Evolutionary conservation across 1,139 yeast species (phyloP), one percentile per base, ranked within the genome.

Genomic region (Wickerhamomyces sp.): DNA sequence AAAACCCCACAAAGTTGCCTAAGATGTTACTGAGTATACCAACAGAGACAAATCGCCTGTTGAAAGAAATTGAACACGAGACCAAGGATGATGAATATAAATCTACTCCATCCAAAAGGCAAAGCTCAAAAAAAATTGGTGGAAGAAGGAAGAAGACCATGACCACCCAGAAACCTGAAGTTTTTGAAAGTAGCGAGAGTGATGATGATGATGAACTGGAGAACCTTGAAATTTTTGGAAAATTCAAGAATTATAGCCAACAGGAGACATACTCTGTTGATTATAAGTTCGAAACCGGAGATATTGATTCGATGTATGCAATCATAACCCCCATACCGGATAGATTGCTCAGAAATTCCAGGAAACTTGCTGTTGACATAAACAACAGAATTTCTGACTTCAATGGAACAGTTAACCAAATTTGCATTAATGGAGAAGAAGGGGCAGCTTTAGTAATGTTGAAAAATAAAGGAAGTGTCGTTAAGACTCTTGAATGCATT

Each of bases 201-300:
- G 36, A 28, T 28, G 34, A 25, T 31, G 36, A 30, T 28, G 24
- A 31, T 25, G 35, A 31, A n/a, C n/a, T n/a, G 17, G 36, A 29
- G 14, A 12, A 33, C 13, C 14, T 6, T 10, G 15, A 10, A 18
- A 13, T 18, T 29, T 29, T 9, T 17, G 31, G 21, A 18, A 29
- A 29, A 12, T 12, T 9, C 15, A 16, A 18, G 7, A 3, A 17
- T 22, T 29, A 12, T 3, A 17, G n/a, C 7, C 10, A 21, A 7
- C 9, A 29, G 2, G 15, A 13, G 15, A 10, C 7, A 18, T 17
- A 6, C 10, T 7, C 13, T 18, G n/a, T 10, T 10, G 21, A 9
- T 5, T 7, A 19, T 3, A n/a, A 30, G 10, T 14, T 28, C 7
- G 8, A 10, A 7, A 15, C 8, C 4, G 20, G n/a, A n/a, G 33